Percentiles rank a stretch among this genome's conserved stretches.
Evolutionary conservation across 2,329 filamentous ascomycete genomes (phyloP).

Genomic region (Pseudogymnoascus sp.): DNA sequence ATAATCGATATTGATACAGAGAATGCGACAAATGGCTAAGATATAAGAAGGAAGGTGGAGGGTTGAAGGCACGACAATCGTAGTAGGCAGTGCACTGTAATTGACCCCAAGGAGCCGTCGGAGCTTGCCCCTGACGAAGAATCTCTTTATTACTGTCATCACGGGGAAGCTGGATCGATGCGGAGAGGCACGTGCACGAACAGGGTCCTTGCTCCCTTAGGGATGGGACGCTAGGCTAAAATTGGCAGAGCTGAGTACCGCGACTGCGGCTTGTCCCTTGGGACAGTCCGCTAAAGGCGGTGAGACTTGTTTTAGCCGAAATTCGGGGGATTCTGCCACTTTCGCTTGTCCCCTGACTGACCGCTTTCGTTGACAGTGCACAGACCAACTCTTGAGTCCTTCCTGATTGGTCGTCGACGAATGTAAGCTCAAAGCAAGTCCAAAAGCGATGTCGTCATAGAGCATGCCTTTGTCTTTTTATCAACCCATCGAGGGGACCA

Average conservation of each 20-base stretch:
- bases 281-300: not conserved
- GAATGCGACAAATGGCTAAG: not conserved
- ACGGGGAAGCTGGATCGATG: conserved; percentile 5
- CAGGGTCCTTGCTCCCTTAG: not conserved
- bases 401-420: conserved; percentile 41
- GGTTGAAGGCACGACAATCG: not conserved
- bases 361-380: not conserved
- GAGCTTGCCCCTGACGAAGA: conserved; percentile 4
- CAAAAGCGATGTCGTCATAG: conserved; percentile 39
- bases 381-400: not conserved
- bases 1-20: not conserved
- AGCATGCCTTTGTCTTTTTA: not conserved
- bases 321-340: not conserved
- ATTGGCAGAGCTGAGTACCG: not conserved
- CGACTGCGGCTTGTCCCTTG: conserved; percentile 3
- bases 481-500: not conserved
- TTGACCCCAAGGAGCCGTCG: not conserved
- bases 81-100: not conserved
- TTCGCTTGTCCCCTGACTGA: not conserved
- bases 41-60: not conserved
- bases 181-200: not conserved
- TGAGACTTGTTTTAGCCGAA: not conserved
- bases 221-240: not conserved
- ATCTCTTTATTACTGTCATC: conserved; percentile 4
- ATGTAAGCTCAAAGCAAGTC: conserved; percentile 55